Evolutionary conservation across 768 basidiomycete species (phyloP).

Genomic region (Boletus rubroflammeus): DNA sequence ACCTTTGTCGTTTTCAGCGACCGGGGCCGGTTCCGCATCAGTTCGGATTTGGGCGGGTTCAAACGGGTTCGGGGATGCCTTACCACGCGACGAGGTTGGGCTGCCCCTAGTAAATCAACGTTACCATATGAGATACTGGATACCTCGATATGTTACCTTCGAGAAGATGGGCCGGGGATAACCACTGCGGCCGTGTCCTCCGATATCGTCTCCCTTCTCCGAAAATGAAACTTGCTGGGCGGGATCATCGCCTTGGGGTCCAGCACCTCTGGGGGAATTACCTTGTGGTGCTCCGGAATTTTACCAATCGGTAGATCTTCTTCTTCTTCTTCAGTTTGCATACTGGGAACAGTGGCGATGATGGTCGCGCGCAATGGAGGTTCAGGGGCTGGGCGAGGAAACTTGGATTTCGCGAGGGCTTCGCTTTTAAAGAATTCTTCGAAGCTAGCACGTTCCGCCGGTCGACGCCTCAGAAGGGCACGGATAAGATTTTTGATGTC

Average conservation of each 20-base stretch:
- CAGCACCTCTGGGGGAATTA: slow-evolving; percentile 76
- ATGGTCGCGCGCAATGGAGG: slow-evolving; percentile 8
- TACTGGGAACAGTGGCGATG: slow-evolving; percentile 11
- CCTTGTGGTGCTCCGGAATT: slow-evolving; percentile 70
- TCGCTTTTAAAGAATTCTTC: slow-evolving; percentile 88
- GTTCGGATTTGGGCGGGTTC: slow-evolving; percentile 14
- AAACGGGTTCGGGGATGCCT: slow-evolving; percentile 8
- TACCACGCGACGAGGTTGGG: slow-evolving; percentile 17
- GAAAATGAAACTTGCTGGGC: slow-evolving; percentile 75
- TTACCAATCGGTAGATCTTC: slow-evolving; percentile 33
- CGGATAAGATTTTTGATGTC: slow-evolving; percentile 91
- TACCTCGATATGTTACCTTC: slow-evolving; percentile 17
- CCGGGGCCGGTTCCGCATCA: slow-evolving; percentile 8
- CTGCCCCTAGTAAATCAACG: slow-evolving; percentile 5
- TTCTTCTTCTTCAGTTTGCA: slow-evolving; percentile 31
- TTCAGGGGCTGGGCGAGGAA: slow-evolving; percentile 48
- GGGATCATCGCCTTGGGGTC: slow-evolving; percentile 81
- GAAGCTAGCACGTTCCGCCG: slow-evolving; percentile 80
- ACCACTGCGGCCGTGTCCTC: slow-evolving; percentile 10
- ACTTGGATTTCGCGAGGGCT: slow-evolving; percentile 75
- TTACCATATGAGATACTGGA: not conserved
- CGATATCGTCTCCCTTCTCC: slow-evolving; percentile 32
- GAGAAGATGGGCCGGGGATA: slow-evolving; percentile 7
- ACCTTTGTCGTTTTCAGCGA: slow-evolving; percentile 11
- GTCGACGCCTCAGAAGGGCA: slow-evolving; percentile 76